Conservation (phyloP, 148 eudicot species). For the Camellia sinensis region DNA sequence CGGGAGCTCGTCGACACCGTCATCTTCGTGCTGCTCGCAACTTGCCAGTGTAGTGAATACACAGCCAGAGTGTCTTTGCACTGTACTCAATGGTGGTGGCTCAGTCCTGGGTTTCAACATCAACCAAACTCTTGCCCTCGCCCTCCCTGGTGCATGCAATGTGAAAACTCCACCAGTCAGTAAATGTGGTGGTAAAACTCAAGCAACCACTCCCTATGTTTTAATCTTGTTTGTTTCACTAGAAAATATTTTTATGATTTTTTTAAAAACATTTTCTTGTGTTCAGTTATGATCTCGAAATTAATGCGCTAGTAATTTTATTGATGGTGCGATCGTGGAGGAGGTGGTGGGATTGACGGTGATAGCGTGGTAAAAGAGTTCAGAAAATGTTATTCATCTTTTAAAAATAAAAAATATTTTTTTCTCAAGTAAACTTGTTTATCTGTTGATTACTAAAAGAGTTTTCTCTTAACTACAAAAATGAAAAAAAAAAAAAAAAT, state of each 20-base stretch:
- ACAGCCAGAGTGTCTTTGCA: constrained; percentile 13
- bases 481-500: too few species aligned
- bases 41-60: constrained; percentile 5
- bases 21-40: constrained; percentile 16
- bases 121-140: constrained; percentile 13
- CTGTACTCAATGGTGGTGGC: constrained; percentile 4
- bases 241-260: background rate
- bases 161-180: constrained; percentile 18
- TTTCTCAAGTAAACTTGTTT: too few species aligned
- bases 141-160: constrained; percentile 16
- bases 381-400: too few species aligned
- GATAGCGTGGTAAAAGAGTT: too few species aligned
- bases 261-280: background rate
- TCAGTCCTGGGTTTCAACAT: constrained; percentile 2
- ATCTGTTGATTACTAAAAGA: too few species aligned
- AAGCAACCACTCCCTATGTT: background rate
- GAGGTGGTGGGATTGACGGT: too few species aligned
- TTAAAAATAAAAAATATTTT: too few species aligned
- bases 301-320: too few species aligned
- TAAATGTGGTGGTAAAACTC: constrained; percentile 12
- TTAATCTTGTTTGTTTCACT: too few species aligned
- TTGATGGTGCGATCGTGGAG: too few species aligned
- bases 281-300: too few species aligned
- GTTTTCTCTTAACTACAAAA: too few species aligned
- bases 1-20: constrained; percentile 3